These are phyloP conservation scores for Yamadazyma olivae DNA, from an alignment of 805 yeast genomes.

Conservation along the genomic window DNA sequence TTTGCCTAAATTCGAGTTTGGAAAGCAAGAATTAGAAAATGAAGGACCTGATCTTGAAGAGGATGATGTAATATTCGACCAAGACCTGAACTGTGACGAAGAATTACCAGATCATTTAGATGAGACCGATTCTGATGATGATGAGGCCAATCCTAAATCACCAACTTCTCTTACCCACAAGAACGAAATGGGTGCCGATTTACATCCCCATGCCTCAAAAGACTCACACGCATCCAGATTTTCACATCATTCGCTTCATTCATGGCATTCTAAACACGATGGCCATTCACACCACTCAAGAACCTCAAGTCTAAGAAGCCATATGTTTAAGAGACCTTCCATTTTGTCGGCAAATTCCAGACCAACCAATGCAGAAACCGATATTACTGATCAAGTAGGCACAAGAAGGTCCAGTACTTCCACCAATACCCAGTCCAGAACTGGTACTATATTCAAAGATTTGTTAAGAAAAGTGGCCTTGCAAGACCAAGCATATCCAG, in stretches of 20 bases:
- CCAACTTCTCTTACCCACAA: no score
- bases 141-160: neutral
- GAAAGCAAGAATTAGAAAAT: constrained; percentile 1
- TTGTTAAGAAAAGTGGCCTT: constrained; percentile 35
- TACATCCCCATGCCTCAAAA: constrained; percentile 1
- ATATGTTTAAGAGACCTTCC: constrained; percentile 12
- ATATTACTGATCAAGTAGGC: constrained; percentile 21
- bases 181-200: no score
- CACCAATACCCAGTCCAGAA: constrained; percentile 9
- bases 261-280: neutral
- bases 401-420: constrained; percentile 8
- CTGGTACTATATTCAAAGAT: constrained; percentile 20
- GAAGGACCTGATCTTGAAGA: neutral
- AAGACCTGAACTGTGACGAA: neutral
- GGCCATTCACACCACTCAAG: neutral
- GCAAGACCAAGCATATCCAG: constrained; percentile 27
- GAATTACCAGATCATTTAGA: constrained; percentile 11
- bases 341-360: constrained; percentile 4
- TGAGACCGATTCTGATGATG: constrained; percentile 11
- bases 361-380: no score
- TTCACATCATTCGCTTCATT: constrained; percentile 1
- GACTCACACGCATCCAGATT: constrained; percentile 2
- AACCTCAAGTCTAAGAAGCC: constrained; percentile 9
- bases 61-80: neutral
- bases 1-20: constrained; percentile 23